phyloP scores from a whole-genome alignment of 495 filamentous ascomycete species.

The Talaromyces wortmannii region DNA sequence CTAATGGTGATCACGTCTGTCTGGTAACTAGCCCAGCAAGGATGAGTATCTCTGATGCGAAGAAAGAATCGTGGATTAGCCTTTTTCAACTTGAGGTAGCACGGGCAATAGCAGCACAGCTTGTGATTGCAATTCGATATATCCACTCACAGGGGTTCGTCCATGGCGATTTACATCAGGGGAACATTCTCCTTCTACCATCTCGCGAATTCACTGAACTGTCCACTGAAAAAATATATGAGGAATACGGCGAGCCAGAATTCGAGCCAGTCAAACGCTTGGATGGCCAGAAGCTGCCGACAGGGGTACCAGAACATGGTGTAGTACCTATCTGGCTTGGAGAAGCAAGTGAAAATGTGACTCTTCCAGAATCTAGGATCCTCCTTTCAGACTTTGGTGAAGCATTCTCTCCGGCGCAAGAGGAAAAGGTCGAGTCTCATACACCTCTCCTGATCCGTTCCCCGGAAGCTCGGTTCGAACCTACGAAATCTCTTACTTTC shows the following conservation, averaged over 20 bases:
- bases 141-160: slow-evolving; percentile 25
- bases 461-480: slow-evolving; percentile 23
- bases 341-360: slow-evolving; percentile 16
- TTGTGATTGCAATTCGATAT: slow-evolving; percentile 21
- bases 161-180: slow-evolving; percentile 24
- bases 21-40: slow-evolving; percentile 25
- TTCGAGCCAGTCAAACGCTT: slow-evolving; percentile 13
- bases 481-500: slow-evolving; percentile 19
- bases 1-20: slow-evolving; percentile 37
- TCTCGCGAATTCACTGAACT: slow-evolving; percentile 10
- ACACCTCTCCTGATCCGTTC: slow-evolving; percentile 21
- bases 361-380: slow-evolving; percentile 18
- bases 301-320: slow-evolving; percentile 12
- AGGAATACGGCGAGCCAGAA: slow-evolving; percentile 16
- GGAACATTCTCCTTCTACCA: slow-evolving; percentile 21
- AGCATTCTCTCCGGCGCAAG: slow-evolving; percentile 19
- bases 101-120: slow-evolving; percentile 31
- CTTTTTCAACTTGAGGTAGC: slow-evolving; percentile 34
- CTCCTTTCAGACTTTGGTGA: slow-evolving; percentile 32
- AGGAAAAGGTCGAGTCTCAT: slow-evolving; percentile 18
- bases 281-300: slow-evolving; percentile 18
- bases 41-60: slow-evolving; percentile 21
- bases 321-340: slow-evolving; percentile 22
- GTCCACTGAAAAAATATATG: slow-evolving; percentile 16
- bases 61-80: slow-evolving; percentile 19